Base-by-base conservation (phyloP, 306 rosid genomes). In the Cicer yamashitae region DNA sequence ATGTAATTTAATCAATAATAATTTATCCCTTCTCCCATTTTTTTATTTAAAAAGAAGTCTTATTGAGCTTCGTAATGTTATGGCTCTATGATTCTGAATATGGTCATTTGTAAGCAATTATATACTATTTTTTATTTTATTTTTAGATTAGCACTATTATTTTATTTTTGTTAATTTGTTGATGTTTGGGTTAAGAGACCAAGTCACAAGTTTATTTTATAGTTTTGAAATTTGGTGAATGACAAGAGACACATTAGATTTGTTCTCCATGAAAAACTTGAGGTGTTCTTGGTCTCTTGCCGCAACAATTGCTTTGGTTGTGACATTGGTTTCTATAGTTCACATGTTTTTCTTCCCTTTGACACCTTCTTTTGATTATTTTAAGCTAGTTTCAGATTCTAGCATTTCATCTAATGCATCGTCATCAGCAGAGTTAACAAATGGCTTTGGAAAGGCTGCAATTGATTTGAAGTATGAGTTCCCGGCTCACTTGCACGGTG, bases 331-430 rank as follows among this genome's bases (percentile, higher is more conserved):
- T 75, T 89, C 91, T 15, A 70, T 87, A 1, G 88, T 94, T 37
- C 97, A 91, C 86, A 72, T 90, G 62, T 90, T 91, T 84, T 82
- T 89, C 83, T 90, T 87, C 84, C 97, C 97, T 20, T 71, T 91
- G 88, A 81, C 84, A 22, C 96, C 97, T 73, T 61, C 93, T 75
- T 82, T 89, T 53, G 78, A 80, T 78, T 88, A 89, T 82, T 86
- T 91, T 34, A 90, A 83, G 74, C 86, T 81, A 74, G 77, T 85
- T 37, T 89, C 63, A 71, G 81, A 84, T 71, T 74, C 90, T 17
- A 89, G 96, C 67, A 34, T 87, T 46, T 71, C 86, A 7, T 10
- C 72, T 34, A 82, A 86, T 53, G 79, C 3, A 22, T 22, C 34
- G 2, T 2, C 65, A 54, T 82, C 93, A 4, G 73, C 82, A 53